Evolutionary conservation across 75 land plant genomes (phyloP).

Genomic region (Chamaecyparis obtusa): DNA sequence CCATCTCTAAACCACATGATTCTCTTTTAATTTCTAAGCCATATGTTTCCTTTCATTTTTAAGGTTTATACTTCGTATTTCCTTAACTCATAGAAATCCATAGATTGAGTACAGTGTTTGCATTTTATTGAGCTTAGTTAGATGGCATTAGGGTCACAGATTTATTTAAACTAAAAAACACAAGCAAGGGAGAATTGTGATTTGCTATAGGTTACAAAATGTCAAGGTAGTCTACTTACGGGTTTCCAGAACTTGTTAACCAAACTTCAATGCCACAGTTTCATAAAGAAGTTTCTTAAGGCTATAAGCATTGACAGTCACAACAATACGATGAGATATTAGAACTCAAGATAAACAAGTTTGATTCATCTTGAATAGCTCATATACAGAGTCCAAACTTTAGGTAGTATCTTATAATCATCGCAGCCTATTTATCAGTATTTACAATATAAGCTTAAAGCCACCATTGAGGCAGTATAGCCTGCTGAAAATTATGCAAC

Average conservation of each 20-base stretch:
- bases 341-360: background rate
- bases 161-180: too few species aligned
- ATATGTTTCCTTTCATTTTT: too few species aligned
- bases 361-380: background rate
- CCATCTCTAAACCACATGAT: too few species aligned
- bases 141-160: slow-evolving; percentile 7
- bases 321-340: background rate
- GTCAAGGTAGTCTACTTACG: background rate
- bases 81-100: background rate
- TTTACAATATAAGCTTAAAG: too few species aligned
- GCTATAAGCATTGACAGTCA: background rate
- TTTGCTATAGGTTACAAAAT: background rate
- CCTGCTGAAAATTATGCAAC: background rate
- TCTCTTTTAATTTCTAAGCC: too few species aligned
- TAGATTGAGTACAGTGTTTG: background rate
- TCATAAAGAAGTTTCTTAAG: background rate
- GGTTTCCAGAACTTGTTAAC: background rate
- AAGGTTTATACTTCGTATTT: background rate
- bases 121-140: background rate
- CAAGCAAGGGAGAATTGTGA: background rate
- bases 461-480: background rate
- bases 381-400: background rate
- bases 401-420: background rate
- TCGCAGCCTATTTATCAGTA: background rate
- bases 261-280: background rate